Evolutionary conservation across 306 rosid species (phyloP), one percentile per base, ranked within the genome.

Genomic region (Vicia villosa): DNA sequence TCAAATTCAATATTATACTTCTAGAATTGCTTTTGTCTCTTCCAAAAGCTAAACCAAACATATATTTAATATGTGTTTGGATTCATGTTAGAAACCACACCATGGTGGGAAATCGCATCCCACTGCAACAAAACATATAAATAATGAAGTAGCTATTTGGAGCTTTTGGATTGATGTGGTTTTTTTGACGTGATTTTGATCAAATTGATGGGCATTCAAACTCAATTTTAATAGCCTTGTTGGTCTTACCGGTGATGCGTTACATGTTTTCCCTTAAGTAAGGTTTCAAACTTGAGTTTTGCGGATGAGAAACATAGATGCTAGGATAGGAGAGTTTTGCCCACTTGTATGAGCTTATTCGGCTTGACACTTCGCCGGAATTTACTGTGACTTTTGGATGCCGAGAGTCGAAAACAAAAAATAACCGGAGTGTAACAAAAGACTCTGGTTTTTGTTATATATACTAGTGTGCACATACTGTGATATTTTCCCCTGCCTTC

Each of bases 371-470:
- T 20, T 52, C 20, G 30, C 22, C 10, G n/a, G 32, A n/a, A 14
- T 52, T 21, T 32, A 10, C 22, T 19, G 59, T 11, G 14, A 20
- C 30, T 20, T 51, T 51, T 20, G 14, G 30, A 51, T 20, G n/a
- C n/a, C n/a, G n/a, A n/a, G n/a, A 20, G 13, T 51, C 58, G 10
- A 51, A 51, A 51, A 20, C 8, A 14, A 20, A 51, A 10, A 34
- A 5, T 16, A 37, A 43, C n/a, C 20, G 8, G 63, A 45, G 46
- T 43, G 61, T 59, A 45, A 22, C 63, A 12, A 12, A 20, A 10
- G 47, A 14, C 40, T 46, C 46, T 34, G 26, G 46, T 50, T 67
- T 61, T 61, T 63, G 69, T 62, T 74, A 45, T 46, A n/a, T 47
- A 17, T n/a, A n/a, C 64, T 17, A 62, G 13, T 63, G 57, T 51